Conservation (phyloP, 345 rosid genomes). For the Passiflora organensis region DNA sequence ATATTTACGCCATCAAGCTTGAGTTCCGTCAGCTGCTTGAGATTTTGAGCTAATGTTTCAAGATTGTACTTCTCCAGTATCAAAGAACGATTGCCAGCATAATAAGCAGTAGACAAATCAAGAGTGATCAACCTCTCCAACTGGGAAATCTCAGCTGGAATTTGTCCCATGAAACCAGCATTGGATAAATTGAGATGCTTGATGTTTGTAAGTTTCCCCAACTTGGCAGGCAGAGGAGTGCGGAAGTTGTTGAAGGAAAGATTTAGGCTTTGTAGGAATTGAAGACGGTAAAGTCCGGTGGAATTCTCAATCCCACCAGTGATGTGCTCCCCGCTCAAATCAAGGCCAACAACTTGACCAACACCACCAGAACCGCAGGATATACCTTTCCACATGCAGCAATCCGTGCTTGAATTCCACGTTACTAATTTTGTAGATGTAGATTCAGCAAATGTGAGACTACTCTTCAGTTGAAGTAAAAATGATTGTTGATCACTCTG, state of each 20-base stretch:
- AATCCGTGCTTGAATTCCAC: conserved; percentile 31
- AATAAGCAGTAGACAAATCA: conserved; percentile 29
- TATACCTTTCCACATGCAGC: conserved; percentile 43
- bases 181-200: conserved; percentile 33
- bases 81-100: neutral
- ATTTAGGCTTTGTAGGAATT: conserved; percentile 33
- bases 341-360: conserved; percentile 34
- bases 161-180: conserved; percentile 36
- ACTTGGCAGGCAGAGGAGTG: conserved; percentile 16
- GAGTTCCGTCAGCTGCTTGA: conserved; percentile 17
- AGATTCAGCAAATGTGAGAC: conserved; percentile 9
- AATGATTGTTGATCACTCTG: conserved; percentile 27
- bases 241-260: conserved; percentile 33
- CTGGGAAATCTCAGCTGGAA: conserved; percentile 32
- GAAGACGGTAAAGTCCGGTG: conserved; percentile 33
- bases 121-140: conserved; percentile 37
- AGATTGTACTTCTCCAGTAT: conserved; percentile 34
- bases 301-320: conserved; percentile 28
- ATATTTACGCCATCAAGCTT: conserved; percentile 33
- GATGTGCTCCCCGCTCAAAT: conserved; percentile 36
- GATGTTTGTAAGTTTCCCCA: conserved; percentile 29
- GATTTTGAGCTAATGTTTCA: conserved; percentile 15
- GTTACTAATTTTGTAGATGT: conserved; percentile 13
- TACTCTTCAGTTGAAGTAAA: conserved; percentile 31
- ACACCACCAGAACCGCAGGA: conserved; percentile 31